phyloP scores from a whole-genome alignment of 139 green algal genomes.

The Chlorella sp. region DNA sequence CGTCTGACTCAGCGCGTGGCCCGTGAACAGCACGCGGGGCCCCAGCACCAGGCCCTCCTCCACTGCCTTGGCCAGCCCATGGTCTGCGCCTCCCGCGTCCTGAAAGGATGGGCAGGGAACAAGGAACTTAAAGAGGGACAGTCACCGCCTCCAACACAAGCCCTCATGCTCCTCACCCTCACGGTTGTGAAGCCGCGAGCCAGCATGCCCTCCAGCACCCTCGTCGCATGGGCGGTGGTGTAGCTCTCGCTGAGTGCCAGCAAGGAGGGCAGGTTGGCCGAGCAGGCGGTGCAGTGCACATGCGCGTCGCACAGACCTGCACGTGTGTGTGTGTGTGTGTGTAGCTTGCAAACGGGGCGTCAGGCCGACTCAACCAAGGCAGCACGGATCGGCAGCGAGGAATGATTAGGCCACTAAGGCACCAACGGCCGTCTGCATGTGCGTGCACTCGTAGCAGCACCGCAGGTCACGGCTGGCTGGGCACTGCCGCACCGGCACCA shows the following conservation, averaged over 20 bases:
- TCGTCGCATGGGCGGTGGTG: slow-evolving; percentile 28
- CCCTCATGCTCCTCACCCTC: too few relatives aligned
- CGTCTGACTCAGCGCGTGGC: slow-evolving; percentile 62
- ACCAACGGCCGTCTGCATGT: not conserved
- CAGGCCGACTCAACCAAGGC: not conserved
- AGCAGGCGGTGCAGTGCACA: slow-evolving; percentile 55
- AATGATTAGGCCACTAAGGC: too few relatives aligned
- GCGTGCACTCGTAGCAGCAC: not conserved
- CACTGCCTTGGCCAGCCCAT: slow-evolving; percentile 53
- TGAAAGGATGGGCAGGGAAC: too few relatives aligned
- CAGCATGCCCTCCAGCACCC: slow-evolving; percentile 55
- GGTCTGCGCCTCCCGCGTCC: slow-evolving; percentile 51
- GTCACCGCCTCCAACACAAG: too few relatives aligned
- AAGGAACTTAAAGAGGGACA: too few relatives aligned
- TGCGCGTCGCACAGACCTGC: slow-evolving; percentile 55
- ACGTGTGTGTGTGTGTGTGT: not conserved
- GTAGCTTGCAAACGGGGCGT: not conserved
- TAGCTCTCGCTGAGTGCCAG: slow-evolving; percentile 35
- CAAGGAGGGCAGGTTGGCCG: slow-evolving; percentile 48
- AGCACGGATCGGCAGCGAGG: too few relatives aligned
- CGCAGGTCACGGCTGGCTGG: not conserved
- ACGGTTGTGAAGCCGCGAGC: slow-evolving; percentile 65
- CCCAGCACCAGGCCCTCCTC: slow-evolving; percentile 53
- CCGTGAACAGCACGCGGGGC: slow-evolving; percentile 54
- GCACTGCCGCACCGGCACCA: not conserved